phyloP scores from a whole-genome alignment of 1,284 basidiomycete genomes.

The Mycena citricolor region DNA sequence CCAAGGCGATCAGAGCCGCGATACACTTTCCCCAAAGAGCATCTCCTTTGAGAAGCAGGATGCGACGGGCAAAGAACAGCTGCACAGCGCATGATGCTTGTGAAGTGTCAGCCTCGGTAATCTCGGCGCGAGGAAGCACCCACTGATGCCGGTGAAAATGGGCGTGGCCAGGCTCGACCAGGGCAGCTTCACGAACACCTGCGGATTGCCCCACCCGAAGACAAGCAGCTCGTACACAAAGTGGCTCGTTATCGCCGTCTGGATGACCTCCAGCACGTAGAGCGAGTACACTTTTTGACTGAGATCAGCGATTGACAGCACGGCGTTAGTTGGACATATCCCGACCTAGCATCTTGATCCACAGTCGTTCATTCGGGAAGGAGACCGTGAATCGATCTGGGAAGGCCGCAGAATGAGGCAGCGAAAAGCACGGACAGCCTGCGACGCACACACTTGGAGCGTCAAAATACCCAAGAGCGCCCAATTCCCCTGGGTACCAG shows the following conservation, averaged over 20 bases:
- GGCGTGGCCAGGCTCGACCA: slow-evolving; percentile 8
- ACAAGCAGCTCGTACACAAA: slow-evolving; percentile 9
- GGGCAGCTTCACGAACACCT: background rate
- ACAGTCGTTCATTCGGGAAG: slow-evolving; percentile 11
- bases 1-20: slow-evolving; percentile 1
- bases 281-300: slow-evolving; percentile 7
- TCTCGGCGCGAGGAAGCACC: background rate
- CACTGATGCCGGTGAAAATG: slow-evolving; percentile 8
- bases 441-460: slow-evolving; percentile 7
- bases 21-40: background rate
- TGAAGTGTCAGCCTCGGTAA: background rate
- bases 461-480: slow-evolving; percentile 2
- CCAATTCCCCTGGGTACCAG: slow-evolving; percentile 16
- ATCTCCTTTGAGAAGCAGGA: slow-evolving; percentile 5
- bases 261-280: slow-evolving; percentile 8
- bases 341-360: slow-evolving; percentile 15
- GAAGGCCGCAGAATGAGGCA: background rate
- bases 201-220: slow-evolving; percentile 9
- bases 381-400: slow-evolving; percentile 9
- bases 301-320: too few species aligned
- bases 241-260: slow-evolving; percentile 10
- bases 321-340: background rate
- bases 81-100: slow-evolving; percentile 19
- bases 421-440: background rate
- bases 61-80: slow-evolving; percentile 20